phyloP scores from a whole-genome alignment of 306 rosid species.

The Phaseolus lunatus region DNA sequence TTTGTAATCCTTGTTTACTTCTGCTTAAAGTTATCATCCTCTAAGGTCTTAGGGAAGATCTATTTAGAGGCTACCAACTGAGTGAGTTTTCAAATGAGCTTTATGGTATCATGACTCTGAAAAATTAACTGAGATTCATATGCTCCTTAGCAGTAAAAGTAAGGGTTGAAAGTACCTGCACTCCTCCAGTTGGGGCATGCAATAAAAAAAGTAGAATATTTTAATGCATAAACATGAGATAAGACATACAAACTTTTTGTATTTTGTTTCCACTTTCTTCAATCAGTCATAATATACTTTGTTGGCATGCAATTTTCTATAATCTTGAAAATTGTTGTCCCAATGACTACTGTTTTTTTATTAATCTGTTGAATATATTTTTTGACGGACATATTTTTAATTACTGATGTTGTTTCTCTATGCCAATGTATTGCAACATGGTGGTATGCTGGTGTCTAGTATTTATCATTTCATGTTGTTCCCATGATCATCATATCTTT shows the following conservation, averaged over 20 bases:
- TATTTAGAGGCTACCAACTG: not conserved
- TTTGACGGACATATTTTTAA: not conserved
- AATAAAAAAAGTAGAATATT: not conserved
- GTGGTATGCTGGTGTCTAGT: not conserved
- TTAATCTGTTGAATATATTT: not conserved
- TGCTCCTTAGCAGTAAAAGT: conserved; percentile 18
- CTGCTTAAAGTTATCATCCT: not conserved
- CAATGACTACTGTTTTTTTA: not conserved
- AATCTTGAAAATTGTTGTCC: not conserved
- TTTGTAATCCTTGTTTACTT: conserved; percentile 1
- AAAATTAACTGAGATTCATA: conserved; percentile 3
- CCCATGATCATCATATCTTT: not conserved
- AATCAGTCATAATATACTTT: not conserved
- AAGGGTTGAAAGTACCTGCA: not conserved
- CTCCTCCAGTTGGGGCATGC: not conserved
- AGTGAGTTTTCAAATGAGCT: not conserved
- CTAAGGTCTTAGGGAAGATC: conserved; percentile 5
- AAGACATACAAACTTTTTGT: not conserved
- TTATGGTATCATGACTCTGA: not conserved
- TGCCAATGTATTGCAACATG: not conserved
- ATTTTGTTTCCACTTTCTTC: not conserved
- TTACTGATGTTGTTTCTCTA: not conserved
- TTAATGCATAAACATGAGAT: not conserved
- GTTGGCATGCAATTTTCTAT: conserved; percentile 2
- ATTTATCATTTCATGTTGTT: not conserved